Evolutionary conservation across 768 basidiomycete species (phyloP).

Genomic region (Kwoniella sp.): DNA sequence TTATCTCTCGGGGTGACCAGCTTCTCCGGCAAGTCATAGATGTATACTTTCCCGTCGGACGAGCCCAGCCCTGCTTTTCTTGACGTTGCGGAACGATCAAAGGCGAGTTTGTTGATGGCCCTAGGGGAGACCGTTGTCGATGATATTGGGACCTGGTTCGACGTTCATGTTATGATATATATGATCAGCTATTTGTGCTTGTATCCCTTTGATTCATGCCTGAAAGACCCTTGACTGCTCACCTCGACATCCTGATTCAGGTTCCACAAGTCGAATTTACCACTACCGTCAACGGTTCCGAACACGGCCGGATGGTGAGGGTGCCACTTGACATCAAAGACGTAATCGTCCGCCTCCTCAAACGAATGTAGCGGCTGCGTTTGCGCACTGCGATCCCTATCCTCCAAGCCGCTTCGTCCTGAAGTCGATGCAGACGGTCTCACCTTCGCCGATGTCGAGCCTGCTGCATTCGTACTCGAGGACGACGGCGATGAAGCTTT

Average conservation of each 20-base stretch:
- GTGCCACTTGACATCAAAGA: constrained; percentile 99
- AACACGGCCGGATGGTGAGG: constrained; percentile 92
- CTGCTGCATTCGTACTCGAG: background rate
- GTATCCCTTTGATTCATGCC: too few species aligned
- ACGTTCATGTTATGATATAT: background rate
- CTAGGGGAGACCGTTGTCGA: constrained; percentile 75
- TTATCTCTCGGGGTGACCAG: constrained; percentile 75
- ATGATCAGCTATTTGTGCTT: background rate
- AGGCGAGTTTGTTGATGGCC: constrained; percentile 92
- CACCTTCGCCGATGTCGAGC: background rate
- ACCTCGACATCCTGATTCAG: constrained; percentile 96
- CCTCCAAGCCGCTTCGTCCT: constrained; percentile 1
- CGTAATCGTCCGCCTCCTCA: constrained; percentile 97
- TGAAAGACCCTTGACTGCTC: constrained; percentile 47
- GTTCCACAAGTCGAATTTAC: constrained; percentile 97
- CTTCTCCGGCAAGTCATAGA: constrained; percentile 94
- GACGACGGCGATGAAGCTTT: constrained; percentile 56
- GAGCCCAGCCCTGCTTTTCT: constrained; percentile 86
- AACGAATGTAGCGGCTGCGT: constrained; percentile 88
- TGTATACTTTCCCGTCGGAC: constrained; percentile 86
- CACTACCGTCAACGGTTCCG: constrained; percentile 89
- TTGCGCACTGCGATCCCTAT: constrained; percentile 5
- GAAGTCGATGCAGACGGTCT: background rate
- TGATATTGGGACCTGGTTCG: constrained; percentile 79
- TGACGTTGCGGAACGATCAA: constrained; percentile 82